These are phyloP conservation scores for Cyberlindnera suaveolens DNA, from an alignment of 805 yeast species.

Conservation along the genomic window DNA sequence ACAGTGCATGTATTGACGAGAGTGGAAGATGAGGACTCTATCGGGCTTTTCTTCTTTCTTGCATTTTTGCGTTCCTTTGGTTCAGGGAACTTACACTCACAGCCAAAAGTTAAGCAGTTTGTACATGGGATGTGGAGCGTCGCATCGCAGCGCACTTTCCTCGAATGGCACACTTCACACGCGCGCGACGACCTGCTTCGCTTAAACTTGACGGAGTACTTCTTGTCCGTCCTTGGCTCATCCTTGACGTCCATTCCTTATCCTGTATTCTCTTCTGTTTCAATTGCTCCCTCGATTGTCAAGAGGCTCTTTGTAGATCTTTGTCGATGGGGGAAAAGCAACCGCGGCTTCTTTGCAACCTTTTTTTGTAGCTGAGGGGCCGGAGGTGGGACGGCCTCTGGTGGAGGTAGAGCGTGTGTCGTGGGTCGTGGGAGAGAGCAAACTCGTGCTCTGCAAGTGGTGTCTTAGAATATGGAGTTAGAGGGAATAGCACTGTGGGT, in stretches of 20 bases:
- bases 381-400: too few species aligned
- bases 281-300: too few species aligned
- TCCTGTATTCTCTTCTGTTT: neutral
- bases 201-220: slow-evolving; percentile 40
- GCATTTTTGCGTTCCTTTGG: slow-evolving; percentile 39
- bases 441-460: too few species aligned
- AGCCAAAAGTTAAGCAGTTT: slow-evolving; percentile 65
- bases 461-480: too few species aligned
- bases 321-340: too few species aligned
- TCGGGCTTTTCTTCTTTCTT: slow-evolving; percentile 13
- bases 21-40: too few species aligned
- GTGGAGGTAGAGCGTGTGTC: too few species aligned
- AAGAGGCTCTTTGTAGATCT: too few species aligned
- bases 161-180: slow-evolving; percentile 68
- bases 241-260: neutral
- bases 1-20: too few species aligned
- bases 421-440: too few species aligned
- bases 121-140: slow-evolving; percentile 54
- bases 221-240: slow-evolving; percentile 12
- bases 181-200: slow-evolving; percentile 56
- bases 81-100: slow-evolving; percentile 66
- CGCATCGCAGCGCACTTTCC: slow-evolving; percentile 80
- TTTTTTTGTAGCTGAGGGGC: too few species aligned
- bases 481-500: too few species aligned
- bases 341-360: neutral